Base-by-base conservation (phyloP, 192 early-diverging fungal genomes). In the Backusella luteola region DNA sequence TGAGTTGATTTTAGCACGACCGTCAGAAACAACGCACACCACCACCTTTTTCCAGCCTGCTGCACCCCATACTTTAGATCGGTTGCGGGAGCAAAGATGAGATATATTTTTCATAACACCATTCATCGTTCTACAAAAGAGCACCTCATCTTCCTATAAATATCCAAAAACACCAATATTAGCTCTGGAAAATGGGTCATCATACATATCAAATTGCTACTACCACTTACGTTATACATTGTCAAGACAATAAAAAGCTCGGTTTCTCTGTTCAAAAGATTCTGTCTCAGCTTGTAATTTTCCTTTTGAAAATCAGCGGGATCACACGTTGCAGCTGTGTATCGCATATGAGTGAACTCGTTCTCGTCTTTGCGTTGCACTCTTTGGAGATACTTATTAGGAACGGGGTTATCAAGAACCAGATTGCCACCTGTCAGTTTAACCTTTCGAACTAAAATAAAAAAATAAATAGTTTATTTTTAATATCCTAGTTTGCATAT, bases 61-160 rank as follows among this genome's bases (percentile, higher is more conserved):
- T 32, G 83, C 80, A 29, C 92, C 92, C 92, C 93, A 94, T 4
- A 83, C 89, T 52, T 84, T 81, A 38, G 90, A 91, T 46, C 87
- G 82, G 9, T 85, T 85, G 34, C 88, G 87, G 19, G 86, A 87
- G 79, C 91, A 93, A 34, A 95, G 75, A 73, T 95, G 87, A 0
- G 86, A 78, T 81, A 95, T 95, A 88, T 98, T 98, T 81, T 94
- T 94, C 88, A 93, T 91, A 32, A 97, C 90, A 5, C 93, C 92
- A 52, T 90, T 79, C 91, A 96, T 96, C 0, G 97, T 94, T 77
- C 95, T 91, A 79, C 89, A 92, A 83, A 98, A 98, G 70, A 97
- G 84, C 32, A 92, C 81, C 77, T 97, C 94, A 81, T 97, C 96
- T 87, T 98, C 97, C 86, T 87, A 68, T 1, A 59, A 34, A 15